phyloP scores from a whole-genome alignment of 345 rosid genomes.

The Draba incana region DNA sequence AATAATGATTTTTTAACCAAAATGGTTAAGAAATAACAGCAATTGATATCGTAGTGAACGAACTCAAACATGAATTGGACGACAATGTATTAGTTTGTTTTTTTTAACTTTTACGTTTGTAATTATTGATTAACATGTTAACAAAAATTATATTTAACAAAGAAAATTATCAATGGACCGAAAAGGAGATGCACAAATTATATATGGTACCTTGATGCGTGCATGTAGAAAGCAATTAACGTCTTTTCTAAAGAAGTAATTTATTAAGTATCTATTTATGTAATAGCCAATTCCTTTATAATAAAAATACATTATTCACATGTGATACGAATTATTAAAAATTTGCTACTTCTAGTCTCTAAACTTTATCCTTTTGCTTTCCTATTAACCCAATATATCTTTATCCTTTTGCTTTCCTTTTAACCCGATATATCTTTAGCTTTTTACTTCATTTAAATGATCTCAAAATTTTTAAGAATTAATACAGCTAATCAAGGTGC shows the following conservation, averaged over 20 bases:
- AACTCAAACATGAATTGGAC: background rate
- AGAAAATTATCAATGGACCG: background rate
- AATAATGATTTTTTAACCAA: no score
- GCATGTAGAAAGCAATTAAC: slow-evolving; percentile 19
- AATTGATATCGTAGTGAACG: background rate
- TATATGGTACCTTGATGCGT: slow-evolving; percentile 31
- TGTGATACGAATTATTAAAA: slow-evolving; percentile 23
- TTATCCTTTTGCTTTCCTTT: slow-evolving; percentile 15
- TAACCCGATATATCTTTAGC: background rate
- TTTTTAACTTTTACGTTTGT: no score
- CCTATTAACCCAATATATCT: background rate
- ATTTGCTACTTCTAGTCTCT: background rate
- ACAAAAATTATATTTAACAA: background rate
- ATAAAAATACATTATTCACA: slow-evolving; percentile 16
- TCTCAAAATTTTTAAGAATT: background rate
- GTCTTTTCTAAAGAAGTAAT: slow-evolving; percentile 28
- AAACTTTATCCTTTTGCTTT: slow-evolving; percentile 19
- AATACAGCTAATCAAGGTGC: slow-evolving; percentile 2
- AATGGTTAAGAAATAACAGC: background rate
- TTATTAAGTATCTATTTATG: slow-evolving; percentile 1
- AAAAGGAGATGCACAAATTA: slow-evolving; percentile 8
- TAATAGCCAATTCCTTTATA: slow-evolving; percentile 23
- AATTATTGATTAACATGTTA: no score
- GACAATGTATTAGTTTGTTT: background rate
- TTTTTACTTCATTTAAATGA: slow-evolving; percentile 14